Evolutionary conservation across 306 rosid species (phyloP), one percentile per base, ranked within the genome.

Genomic region (Gleditsia sinensis): DNA sequence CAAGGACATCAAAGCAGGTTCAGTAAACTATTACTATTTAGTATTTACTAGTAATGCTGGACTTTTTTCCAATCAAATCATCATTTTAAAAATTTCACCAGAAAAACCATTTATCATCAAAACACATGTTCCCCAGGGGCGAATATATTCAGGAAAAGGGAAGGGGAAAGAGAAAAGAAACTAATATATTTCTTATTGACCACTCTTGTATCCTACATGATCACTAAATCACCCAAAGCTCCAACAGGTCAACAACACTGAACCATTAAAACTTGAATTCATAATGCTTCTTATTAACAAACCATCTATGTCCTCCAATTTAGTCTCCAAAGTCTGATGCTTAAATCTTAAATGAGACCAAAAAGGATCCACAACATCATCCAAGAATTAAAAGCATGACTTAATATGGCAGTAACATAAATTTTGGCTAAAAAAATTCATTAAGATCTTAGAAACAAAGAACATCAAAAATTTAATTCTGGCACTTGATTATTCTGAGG

Each of bases 351-450:
- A 25, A 21, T 37, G 63, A 28, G 39, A 57, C 11, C 11, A 57
- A 57, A 14, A 54, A 57, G 39, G 37, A 28, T 7, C 11, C 63
- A 57, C 21, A 27, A 57, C 63, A 57, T 57, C 63, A 46, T 24
- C 62, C 17, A 56, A 25, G 62, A 55, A 56, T 19, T 56, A 56
- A 56, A 30, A 57, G 1, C 10, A 58, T 17, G 17, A 56, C 20
- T 58, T 30, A 17, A 64, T 6, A 13, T 2, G 51, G 37, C 20
- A 17, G 54, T 24, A 24, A n/a, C 21, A 65, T n/a, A 2, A 42
- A 65, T 65, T 65, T 14, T 6, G 7, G 71, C 21, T 40, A 71
- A 71, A 61, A 63, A 63, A 25, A 14, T 36, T 49, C 57, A 69
- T 11, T 17, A 56, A 3, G 17, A 63, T 17, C 45, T 12, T 40